phyloP scores from a whole-genome alignment of 1,139 yeast genomes.

The Taphrina confusa region DNA sequence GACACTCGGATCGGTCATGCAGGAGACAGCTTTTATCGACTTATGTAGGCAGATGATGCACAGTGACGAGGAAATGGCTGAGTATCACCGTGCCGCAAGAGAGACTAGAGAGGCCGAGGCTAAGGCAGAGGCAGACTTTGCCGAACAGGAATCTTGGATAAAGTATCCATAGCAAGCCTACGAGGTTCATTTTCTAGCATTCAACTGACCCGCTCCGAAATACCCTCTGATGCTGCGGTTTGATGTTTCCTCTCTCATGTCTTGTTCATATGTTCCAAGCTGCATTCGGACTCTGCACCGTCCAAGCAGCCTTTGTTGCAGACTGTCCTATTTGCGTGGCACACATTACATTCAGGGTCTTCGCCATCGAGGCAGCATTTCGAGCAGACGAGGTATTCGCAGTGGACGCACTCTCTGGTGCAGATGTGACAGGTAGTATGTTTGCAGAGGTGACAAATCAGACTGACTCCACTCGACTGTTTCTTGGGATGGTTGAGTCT shows the following conservation, averaged over 20 bases:
- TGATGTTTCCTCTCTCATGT: too few species aligned
- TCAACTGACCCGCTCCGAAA: too few species aligned
- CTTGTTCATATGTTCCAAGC: too few species aligned
- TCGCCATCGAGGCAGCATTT: slow-evolving; percentile 20
- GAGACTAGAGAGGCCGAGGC: too few species aligned
- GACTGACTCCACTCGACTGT: background rate
- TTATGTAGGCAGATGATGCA: background rate
- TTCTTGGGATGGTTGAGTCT: slow-evolving; percentile 7
- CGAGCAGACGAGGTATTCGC: slow-evolving; percentile 16
- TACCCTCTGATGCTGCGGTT: too few species aligned
- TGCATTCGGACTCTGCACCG: background rate
- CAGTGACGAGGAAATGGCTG: background rate
- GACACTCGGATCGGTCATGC: background rate
- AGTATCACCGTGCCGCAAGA: too few species aligned
- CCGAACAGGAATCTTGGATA: too few species aligned
- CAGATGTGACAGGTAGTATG: slow-evolving; percentile 12
- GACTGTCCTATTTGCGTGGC: background rate
- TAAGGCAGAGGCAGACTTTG: too few species aligned
- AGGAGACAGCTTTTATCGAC: background rate
- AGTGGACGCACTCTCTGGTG: slow-evolving; percentile 13
- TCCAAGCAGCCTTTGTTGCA: background rate
- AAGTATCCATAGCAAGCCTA: too few species aligned
- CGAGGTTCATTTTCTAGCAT: too few species aligned
- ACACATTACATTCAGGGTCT: slow-evolving; percentile 11
- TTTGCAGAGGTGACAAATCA: slow-evolving; percentile 8